Conservation (phyloP, 176 grass and related monocot genomes). For the Oryza glaberrima region DNA sequence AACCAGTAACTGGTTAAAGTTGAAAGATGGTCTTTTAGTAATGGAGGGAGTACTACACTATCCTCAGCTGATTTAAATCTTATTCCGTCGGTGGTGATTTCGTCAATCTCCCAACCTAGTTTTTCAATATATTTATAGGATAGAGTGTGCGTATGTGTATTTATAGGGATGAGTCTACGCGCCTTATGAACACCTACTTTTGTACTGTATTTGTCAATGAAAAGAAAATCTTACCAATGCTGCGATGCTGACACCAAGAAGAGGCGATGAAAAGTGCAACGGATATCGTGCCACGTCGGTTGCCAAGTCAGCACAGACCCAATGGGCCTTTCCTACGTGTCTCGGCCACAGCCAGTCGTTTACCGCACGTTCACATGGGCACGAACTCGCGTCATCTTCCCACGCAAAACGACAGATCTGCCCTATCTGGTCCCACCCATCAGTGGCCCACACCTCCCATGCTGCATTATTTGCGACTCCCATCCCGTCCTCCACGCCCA, state of each 20-base stretch:
- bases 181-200: too few species aligned
- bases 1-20: too few species aligned
- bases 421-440: background rate
- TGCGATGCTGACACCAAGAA: background rate
- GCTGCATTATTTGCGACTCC: conserved; percentile 46
- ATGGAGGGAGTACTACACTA: too few species aligned
- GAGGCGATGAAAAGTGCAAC: background rate
- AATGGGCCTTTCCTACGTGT: conserved; percentile 52
- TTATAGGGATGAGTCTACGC: too few species aligned
- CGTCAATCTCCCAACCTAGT: too few species aligned
- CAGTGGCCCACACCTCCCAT: conserved; percentile 37
- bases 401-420: conserved; percentile 50
- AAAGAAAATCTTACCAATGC: too few species aligned
- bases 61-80: too few species aligned
- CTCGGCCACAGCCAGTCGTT: conserved; percentile 3
- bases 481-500: conserved; percentile 13
- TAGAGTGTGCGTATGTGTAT: too few species aligned
- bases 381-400: conserved; percentile 4
- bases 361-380: conserved; percentile 62
- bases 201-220: too few species aligned
- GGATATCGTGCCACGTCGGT: background rate
- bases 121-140: too few species aligned
- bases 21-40: too few species aligned
- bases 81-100: too few species aligned
- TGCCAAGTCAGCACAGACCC: conserved; percentile 21